Evolutionary conservation across 768 basidiomycete species (phyloP).

Genomic region (Collybia sp.): DNA sequence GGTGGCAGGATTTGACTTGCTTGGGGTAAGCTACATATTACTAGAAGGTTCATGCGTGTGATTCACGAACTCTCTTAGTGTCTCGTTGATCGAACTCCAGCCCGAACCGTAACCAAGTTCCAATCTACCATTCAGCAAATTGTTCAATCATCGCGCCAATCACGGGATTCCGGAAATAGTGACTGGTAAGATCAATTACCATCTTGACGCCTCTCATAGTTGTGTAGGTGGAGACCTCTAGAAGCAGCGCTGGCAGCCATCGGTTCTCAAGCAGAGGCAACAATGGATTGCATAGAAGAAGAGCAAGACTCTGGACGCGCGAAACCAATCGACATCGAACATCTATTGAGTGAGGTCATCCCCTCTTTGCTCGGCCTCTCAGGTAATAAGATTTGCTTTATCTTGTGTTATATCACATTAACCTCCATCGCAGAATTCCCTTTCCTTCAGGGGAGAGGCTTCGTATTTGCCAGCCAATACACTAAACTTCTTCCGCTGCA

Average conservation of each 20-base stretch:
- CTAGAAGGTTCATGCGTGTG: too few species aligned
- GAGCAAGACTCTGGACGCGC: slow-evolving; percentile 58
- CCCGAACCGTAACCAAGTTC: slow-evolving; percentile 46
- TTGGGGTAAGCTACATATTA: slow-evolving; percentile 48
- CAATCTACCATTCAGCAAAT: slow-evolving; percentile 49
- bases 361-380: slow-evolving; percentile 68
- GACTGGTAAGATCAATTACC: slow-evolving; percentile 50
- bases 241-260: slow-evolving; percentile 82
- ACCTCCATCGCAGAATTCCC: slow-evolving; percentile 55
- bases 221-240: slow-evolving; percentile 82
- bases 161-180: slow-evolving; percentile 45
- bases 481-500: slow-evolving; percentile 66
- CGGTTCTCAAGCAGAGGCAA: slow-evolving; percentile 74
- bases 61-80: slow-evolving; percentile 27
- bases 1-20: slow-evolving; percentile 79
- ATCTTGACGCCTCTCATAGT: slow-evolving; percentile 3
- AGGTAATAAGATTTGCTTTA: slow-evolving; percentile 40
- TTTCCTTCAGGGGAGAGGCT: slow-evolving; percentile 92
- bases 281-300: slow-evolving; percentile 75
- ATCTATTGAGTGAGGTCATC: slow-evolving; percentile 72
- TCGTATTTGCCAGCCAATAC: slow-evolving; percentile 92
- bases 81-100: slow-evolving; percentile 51
- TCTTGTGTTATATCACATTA: not conserved
- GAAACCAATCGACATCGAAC: slow-evolving; percentile 74
- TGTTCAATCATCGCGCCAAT: slow-evolving; percentile 51